A percentile compares a stretch with the other conserved stretches of the same genome.
These are phyloP conservation scores for Filosporella fistucella DNA, from an alignment of 495 filamentous ascomycete species.

Conservation along the genomic window DNA sequence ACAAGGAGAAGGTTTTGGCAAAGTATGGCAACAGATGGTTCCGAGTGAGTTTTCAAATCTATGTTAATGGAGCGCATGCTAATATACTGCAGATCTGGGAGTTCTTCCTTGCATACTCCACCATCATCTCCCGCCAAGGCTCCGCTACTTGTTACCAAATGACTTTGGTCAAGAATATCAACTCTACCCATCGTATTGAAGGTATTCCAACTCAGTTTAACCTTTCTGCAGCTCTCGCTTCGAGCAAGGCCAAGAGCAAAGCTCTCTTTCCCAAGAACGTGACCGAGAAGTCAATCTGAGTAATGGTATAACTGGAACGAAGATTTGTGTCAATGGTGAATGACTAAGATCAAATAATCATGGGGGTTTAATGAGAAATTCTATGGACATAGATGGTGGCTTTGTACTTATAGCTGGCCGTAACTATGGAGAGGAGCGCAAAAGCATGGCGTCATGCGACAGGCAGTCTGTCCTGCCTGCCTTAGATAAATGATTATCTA, in stretches of 20 bases:
- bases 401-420: too few species aligned
- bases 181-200: slow-evolving; percentile 90
- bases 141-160: slow-evolving; percentile 95
- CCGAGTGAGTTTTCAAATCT: slow-evolving; percentile 64
- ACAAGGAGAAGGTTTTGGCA: slow-evolving; percentile 87
- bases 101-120: slow-evolving; percentile 91
- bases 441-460: too few species aligned
- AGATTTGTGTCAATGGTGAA: slow-evolving; percentile 1
- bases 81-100: slow-evolving; percentile 80
- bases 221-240: slow-evolving; percentile 65
- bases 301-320: slow-evolving; percentile 2
- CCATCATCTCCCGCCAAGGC: slow-evolving; percentile 91
- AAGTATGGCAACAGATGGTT: slow-evolving; percentile 98
- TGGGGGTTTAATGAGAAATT: too few species aligned
- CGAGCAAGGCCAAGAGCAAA: slow-evolving; percentile 33
- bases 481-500: too few species aligned
- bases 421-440: too few species aligned
- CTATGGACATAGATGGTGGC: too few species aligned
- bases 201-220: slow-evolving; percentile 73
- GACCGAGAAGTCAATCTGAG: background rate
- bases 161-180: slow-evolving; percentile 94
- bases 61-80: background rate
- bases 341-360: too few species aligned
- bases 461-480: too few species aligned
- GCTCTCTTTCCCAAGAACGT: slow-evolving; percentile 36